Percentiles rank a stretch among this genome's conserved stretches.
phyloP scores from a whole-genome alignment of 2,329 filamentous ascomycete genomes.

The Colletotrichum eleusines region DNA sequence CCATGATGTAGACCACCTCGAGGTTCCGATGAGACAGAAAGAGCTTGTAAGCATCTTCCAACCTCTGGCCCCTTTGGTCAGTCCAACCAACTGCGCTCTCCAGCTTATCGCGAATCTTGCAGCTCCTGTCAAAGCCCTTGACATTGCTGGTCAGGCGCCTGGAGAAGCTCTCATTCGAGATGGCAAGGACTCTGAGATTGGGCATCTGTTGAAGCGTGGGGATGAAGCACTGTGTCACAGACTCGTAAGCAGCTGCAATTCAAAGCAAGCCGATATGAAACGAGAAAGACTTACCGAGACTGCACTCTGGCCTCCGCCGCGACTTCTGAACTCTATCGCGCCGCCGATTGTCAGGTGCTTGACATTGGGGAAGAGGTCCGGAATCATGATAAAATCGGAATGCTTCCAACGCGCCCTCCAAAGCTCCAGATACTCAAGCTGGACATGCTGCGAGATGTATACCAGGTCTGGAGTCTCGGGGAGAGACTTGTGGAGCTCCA shows the following conservation, averaged over 20 bases:
- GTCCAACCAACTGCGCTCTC: neutral
- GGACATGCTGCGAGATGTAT: neutral
- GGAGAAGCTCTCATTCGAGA: neutral
- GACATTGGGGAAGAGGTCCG: neutral
- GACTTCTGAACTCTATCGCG: neutral
- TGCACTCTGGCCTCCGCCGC: no score
- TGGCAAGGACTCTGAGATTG: conserved; percentile 3
- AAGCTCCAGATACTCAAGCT: neutral
- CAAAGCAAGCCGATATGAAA: neutral
- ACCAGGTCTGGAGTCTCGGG: neutral
- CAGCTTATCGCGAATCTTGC: neutral
- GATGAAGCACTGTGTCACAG: neutral
- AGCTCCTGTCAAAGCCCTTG: neutral
- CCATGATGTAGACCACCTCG: conserved; percentile 1
- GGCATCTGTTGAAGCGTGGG: neutral
- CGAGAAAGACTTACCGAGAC: neutral
- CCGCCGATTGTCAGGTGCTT: neutral
- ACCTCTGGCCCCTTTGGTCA: neutral
- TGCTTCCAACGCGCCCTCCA: neutral
- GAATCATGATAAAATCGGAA: neutral
- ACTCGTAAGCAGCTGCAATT: neutral
- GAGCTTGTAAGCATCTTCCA: neutral
- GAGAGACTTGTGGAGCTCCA: neutral
- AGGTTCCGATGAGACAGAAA: neutral
- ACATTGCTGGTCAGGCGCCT: neutral